A percentile compares a stretch with the other conserved stretches of the same genome.
These are phyloP conservation scores for Mycena capillaripes DNA, from an alignment of 768 basidiomycete genomes.

Conservation along the genomic window DNA sequence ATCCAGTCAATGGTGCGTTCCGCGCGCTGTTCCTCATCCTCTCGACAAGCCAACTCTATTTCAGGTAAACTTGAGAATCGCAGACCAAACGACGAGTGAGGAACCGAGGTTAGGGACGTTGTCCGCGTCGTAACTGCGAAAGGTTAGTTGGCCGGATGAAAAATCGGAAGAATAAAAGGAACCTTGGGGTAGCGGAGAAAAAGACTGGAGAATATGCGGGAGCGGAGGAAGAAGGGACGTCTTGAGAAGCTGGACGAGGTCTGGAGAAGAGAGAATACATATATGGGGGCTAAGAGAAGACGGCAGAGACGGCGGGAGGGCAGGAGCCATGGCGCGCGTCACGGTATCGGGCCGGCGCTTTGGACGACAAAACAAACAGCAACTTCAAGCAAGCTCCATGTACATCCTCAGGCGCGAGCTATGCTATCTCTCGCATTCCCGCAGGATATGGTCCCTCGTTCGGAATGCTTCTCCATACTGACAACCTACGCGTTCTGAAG, in stretches of 20 bases:
- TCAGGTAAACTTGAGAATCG: conserved; percentile 84
- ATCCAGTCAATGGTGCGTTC: conserved; percentile 91
- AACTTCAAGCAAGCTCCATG: no score
- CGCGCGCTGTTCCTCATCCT: conserved; percentile 85
- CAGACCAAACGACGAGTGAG: conserved; percentile 79
- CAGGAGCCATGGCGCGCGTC: conserved; percentile 56
- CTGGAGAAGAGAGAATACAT: conserved; percentile 78
- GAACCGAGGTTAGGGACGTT: conserved; percentile 75
- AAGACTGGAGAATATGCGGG: conserved; percentile 84
- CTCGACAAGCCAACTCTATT: conserved; percentile 80
- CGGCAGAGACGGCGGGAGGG: conserved; percentile 80
- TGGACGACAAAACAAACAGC: conserved; percentile 1
- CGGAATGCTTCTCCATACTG: no score
- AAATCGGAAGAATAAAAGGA: conserved; percentile 33
- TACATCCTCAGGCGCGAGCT: no score
- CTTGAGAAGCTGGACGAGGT: conserved; percentile 73
- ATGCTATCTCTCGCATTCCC: no score
- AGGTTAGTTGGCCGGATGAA: conserved; percentile 18
- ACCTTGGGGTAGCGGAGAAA: conserved; percentile 89
- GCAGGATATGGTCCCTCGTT: no score
- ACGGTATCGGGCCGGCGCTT: background rate
- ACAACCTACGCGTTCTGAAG: no score
- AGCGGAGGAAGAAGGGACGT: conserved; percentile 75
- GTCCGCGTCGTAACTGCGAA: conserved; percentile 83
- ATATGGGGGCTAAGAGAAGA: conserved; percentile 87